Evolutionary conservation across 768 basidiomycete species (phyloP).

Genomic region (Grammothele lineata): DNA sequence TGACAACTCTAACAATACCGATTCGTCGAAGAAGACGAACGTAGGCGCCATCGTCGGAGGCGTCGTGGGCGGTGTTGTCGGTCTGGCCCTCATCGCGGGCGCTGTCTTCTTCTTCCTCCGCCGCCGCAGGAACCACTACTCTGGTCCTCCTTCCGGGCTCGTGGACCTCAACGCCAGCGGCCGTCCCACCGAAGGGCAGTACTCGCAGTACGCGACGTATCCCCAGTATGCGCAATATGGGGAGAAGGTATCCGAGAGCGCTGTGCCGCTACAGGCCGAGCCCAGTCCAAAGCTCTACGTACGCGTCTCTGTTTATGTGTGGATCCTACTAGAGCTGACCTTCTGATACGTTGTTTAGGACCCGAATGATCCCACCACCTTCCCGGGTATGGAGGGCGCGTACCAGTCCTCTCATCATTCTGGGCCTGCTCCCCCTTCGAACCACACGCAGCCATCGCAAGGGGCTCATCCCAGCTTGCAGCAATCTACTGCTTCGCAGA

Average conservation of each 20-base stretch:
- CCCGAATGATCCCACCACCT: slow-evolving; percentile 13
- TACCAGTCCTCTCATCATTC: no score
- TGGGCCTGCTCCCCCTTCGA: no score
- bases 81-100: not conserved
- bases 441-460: no score
- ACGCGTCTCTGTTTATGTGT: not conserved
- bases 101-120: slow-evolving; percentile 7
- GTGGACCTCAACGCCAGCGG: slow-evolving; percentile 3
- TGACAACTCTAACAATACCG: not conserved
- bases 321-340: no score
- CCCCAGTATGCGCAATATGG: not conserved
- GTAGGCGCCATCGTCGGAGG: slow-evolving; percentile 9
- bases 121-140: not conserved
- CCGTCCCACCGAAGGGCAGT: not conserved
- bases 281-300: slow-evolving; percentile 11
- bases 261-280: not conserved
- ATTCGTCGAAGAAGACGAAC: slow-evolving; percentile 5
- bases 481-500: no score
- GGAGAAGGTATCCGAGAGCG: slow-evolving; percentile 1
- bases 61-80: slow-evolving; percentile 8
- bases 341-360: slow-evolving; percentile 1
- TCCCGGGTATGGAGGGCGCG: slow-evolving; percentile 2
- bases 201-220: not conserved
- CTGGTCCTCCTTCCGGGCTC: slow-evolving; percentile 3
- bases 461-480: no score